These are phyloP conservation scores for Haematococcus lacustris DNA, from an alignment of 139 green algal genomes.

Conservation along the genomic window DNA sequence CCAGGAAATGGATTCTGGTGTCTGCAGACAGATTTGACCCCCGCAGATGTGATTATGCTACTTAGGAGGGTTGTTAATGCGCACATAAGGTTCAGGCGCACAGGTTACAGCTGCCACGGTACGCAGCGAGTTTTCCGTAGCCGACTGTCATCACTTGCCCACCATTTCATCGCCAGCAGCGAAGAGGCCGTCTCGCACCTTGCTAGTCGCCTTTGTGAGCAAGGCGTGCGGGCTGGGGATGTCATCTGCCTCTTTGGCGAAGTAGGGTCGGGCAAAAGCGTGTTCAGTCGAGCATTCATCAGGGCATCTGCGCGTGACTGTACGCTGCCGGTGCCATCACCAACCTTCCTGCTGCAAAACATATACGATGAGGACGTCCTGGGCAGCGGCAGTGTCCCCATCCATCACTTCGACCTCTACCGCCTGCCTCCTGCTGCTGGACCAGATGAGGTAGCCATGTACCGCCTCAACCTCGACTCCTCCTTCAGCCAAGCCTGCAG, in stretches of 20 bases:
- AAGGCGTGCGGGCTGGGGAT: slow-evolving; percentile 39
- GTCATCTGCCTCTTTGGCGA: slow-evolving; percentile 60
- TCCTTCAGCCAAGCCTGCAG: slow-evolving; percentile 36
- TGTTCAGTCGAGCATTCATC: slow-evolving; percentile 77
- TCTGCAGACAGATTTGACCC: too few species aligned
- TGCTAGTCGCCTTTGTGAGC: too few species aligned
- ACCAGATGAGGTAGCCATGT: slow-evolving; percentile 19
- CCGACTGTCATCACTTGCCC: too few species aligned
- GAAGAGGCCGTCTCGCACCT: too few species aligned
- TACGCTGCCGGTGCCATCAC: slow-evolving; percentile 66
- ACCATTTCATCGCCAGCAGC: too few species aligned
- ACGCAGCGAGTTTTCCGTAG: too few species aligned
- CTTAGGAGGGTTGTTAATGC: too few species aligned
- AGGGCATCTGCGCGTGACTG: slow-evolving; percentile 48
- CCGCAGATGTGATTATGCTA: too few species aligned
- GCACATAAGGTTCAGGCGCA: too few species aligned
- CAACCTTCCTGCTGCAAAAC: slow-evolving; percentile 80
- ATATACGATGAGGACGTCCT: slow-evolving; percentile 56
- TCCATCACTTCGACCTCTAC: slow-evolving; percentile 85
- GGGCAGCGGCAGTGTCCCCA: not conserved
- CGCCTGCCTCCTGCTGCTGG: slow-evolving; percentile 27
- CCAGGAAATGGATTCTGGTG: too few species aligned
- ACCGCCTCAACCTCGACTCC: slow-evolving; percentile 28
- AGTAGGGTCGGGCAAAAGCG: slow-evolving; percentile 77
- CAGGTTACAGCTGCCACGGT: too few species aligned